phyloP scores from a whole-genome alignment of 2,329 filamentous ascomycete genomes.

The Leptographium galeiforme region DNA sequence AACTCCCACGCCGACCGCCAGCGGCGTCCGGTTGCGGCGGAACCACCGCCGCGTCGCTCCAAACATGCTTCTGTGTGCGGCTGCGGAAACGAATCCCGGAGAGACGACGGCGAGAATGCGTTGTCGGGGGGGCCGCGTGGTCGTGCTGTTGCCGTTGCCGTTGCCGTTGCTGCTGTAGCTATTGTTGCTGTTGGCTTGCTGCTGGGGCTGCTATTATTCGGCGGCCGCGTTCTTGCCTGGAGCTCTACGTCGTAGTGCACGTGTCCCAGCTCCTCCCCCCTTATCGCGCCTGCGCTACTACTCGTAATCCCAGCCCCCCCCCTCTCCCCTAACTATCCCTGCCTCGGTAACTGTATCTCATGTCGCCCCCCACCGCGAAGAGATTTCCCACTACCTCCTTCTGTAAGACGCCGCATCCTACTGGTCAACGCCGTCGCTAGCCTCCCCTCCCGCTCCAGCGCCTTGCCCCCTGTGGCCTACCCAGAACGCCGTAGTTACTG shows the following conservation, averaged over 20 bases:
- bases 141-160: too few species aligned
- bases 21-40: slow-evolving; percentile 76
- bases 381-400: background rate
- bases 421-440: slow-evolving; percentile 3
- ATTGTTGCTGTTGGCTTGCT: background rate
- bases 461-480: too few species aligned
- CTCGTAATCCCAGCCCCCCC: background rate
- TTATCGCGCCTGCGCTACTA: too few species aligned
- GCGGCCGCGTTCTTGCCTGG: background rate
- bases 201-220: background rate
- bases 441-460: slow-evolving; percentile 4
- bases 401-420: slow-evolving; percentile 2
- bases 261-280: background rate
- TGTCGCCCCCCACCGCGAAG: background rate
- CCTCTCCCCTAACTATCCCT: background rate
- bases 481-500: too few species aligned
- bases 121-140: too few species aligned
- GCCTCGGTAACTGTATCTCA: background rate
- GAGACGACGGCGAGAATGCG: background rate
- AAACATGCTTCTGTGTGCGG: slow-evolving; percentile 34
- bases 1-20: slow-evolving; percentile 78
- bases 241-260: background rate
- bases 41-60: slow-evolving; percentile 78
- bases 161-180: too few species aligned
- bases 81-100: background rate